These are phyloP conservation scores for Phytophthora vignae DNA, from an alignment of 352 stramenopile genomes.

Conservation along the genomic window DNA sequence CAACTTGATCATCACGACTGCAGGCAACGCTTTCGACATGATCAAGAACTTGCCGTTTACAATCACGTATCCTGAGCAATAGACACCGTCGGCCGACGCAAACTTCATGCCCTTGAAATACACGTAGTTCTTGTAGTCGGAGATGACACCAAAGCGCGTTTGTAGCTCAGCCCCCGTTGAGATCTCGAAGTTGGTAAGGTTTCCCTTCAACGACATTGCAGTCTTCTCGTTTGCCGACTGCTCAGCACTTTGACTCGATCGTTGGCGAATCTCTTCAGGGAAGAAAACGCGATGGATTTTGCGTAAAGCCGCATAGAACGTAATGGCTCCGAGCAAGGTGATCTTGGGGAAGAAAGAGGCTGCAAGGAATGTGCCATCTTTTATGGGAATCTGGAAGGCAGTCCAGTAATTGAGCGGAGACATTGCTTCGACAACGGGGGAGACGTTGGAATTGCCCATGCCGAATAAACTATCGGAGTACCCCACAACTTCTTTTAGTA, in stretches of 20 bases:
- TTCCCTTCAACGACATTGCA: background rate
- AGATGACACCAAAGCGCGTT: conserved; percentile 38
- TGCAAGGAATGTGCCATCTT: conserved; percentile 13
- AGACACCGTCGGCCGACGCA: conserved; percentile 40
- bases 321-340: conserved; percentile 3
- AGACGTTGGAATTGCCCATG: background rate
- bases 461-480: conserved; percentile 19
- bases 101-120: conserved; percentile 49
- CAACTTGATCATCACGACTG: background rate
- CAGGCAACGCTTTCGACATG: background rate
- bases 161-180: conserved; percentile 28
- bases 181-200: conserved; percentile 34
- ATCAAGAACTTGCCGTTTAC: conserved; percentile 5
- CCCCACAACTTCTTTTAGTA: conserved; percentile 10
- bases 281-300: conserved; percentile 18
- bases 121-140: conserved; percentile 40
- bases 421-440: background rate
- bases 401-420: conserved; percentile 11
- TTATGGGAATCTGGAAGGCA: conserved; percentile 14
- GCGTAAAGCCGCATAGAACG: background rate
- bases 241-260: conserved; percentile 12
- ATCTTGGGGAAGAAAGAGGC: conserved; percentile 21
- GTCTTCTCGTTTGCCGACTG: conserved; percentile 15
- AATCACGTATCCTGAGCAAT: conserved; percentile 41
- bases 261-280: conserved; percentile 12